Conservation (phyloP, 805 yeast genomes). For the Yarrowia sp. region DNA sequence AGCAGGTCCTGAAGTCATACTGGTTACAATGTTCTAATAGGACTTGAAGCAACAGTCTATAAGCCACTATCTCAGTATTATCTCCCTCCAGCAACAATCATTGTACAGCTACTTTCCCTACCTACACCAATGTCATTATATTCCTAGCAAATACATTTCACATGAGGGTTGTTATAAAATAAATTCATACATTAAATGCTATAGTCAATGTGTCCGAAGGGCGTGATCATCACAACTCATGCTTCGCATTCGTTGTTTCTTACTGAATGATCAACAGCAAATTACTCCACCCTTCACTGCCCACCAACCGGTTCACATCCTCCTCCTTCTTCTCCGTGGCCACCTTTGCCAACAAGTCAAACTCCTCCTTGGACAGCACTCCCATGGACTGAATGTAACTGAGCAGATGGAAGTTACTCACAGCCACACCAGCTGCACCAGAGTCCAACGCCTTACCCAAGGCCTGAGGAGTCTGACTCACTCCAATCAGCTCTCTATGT, state of each 20-base stretch:
- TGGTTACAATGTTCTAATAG: too few species aligned
- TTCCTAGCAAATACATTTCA: too few species aligned
- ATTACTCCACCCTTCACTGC: constrained; percentile 81
- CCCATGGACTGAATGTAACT: constrained; percentile 55
- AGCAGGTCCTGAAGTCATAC: too few species aligned
- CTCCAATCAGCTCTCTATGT: constrained; percentile 73
- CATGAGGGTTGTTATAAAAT: too few species aligned
- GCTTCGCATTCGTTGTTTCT: neutral
- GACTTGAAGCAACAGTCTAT: too few species aligned
- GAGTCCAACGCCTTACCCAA: constrained; percentile 30
- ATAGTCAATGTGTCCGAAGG: too few species aligned
- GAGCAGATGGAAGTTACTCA: constrained; percentile 77
- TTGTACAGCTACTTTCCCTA: too few species aligned
- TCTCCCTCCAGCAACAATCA: too few species aligned
- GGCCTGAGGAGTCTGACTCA: constrained; percentile 48
- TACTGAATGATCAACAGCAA: constrained; percentile 52
- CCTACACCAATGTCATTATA: too few species aligned
- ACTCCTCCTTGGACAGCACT: constrained; percentile 58
- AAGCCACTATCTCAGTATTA: too few species aligned
- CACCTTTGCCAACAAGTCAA: constrained; percentile 48
- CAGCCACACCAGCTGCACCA: constrained; percentile 39
- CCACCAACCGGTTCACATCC: constrained; percentile 52
- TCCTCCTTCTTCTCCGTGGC: constrained; percentile 46
- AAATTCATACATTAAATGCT: too few species aligned
- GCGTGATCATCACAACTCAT: too few species aligned